Evolutionary conservation across 2,329 filamentous ascomycete species (phyloP).

Genomic region (Calonectria hongkongensis): DNA sequence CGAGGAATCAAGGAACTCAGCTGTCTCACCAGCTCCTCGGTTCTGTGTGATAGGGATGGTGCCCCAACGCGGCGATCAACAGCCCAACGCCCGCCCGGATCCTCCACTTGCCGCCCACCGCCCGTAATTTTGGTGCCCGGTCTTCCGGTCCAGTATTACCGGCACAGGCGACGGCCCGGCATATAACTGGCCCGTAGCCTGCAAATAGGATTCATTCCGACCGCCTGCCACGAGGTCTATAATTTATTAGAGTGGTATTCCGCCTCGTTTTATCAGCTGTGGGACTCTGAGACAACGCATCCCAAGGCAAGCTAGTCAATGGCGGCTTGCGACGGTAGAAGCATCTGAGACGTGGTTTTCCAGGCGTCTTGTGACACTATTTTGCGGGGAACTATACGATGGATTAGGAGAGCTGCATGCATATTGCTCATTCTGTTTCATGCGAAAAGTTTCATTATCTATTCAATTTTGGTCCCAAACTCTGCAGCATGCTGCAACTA

Average conservation of each 20-base stretch:
- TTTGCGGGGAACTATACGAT: conserved; percentile 7
- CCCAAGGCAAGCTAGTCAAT: background rate
- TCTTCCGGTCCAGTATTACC: background rate
- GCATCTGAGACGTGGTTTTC: conserved; percentile 4
- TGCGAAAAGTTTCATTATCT: background rate
- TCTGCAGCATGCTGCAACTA: too few species aligned
- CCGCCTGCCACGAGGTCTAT: background rate
- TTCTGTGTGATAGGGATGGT: background rate
- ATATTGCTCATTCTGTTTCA: background rate
- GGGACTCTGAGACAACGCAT: conserved; percentile 5
- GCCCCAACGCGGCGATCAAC: background rate
- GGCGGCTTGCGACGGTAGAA: conserved; percentile 10
- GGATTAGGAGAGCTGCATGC: background rate
- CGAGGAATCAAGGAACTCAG: too few species aligned
- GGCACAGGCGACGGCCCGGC: conserved; percentile 11
- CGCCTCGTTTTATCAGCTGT: background rate
- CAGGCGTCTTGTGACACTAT: conserved; percentile 10
- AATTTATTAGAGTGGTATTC: background rate
- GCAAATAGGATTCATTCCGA: background rate
- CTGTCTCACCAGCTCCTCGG: background rate
- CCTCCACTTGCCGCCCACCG: conserved; percentile 18
- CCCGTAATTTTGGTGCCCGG: background rate
- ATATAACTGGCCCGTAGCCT: conserved; percentile 1
- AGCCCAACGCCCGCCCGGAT: background rate
- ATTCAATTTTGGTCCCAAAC: background rate